Conservation (phyloP, 164 flowering plant genomes). For the Kalanchoe fedtschenkoi region DNA sequence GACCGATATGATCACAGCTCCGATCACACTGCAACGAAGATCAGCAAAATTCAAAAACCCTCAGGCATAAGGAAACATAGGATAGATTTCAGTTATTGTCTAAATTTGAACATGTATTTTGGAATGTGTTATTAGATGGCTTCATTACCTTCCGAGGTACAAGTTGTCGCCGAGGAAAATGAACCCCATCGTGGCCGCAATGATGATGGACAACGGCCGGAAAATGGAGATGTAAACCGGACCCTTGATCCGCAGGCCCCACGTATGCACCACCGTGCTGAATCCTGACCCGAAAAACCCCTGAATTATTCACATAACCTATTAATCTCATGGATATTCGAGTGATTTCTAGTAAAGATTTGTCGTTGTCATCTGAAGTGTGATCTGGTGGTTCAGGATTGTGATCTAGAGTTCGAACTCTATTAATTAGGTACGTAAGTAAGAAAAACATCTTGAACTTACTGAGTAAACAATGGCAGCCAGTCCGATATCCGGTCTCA, state of each 20-base stretch:
- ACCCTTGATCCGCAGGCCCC: slow-evolving; percentile 36
- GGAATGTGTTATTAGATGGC: background rate
- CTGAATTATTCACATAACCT: too few species aligned
- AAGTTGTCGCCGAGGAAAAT: slow-evolving; percentile 38
- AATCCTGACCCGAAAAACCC: slow-evolving; percentile 25
- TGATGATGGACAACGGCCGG: slow-evolving; percentile 31
- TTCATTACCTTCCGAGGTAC: slow-evolving; percentile 45
- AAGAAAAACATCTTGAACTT: slow-evolving; percentile 10
- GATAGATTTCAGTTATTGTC: background rate
- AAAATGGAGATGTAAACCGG: slow-evolving; percentile 40
- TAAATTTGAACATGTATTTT: background rate
- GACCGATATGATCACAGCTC: slow-evolving; percentile 17
- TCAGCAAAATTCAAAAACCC: background rate
- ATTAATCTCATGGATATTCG: too few species aligned
- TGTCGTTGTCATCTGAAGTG: too few species aligned
- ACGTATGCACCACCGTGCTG: slow-evolving; percentile 17
- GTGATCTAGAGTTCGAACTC: too few species aligned
- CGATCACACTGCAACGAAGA: slow-evolving; percentile 19
- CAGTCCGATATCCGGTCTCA: slow-evolving; percentile 15
- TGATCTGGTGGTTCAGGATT: too few species aligned
- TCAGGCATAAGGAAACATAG: background rate
- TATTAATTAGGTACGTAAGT: too few species aligned
- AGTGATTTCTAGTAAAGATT: background rate
- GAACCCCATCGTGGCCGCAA: slow-evolving; percentile 31
- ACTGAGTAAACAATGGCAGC: slow-evolving; percentile 28